Evolutionary conservation across 1,284 basidiomycete genomes (phyloP).

Genomic region (Moesziomyces sp.): DNA sequence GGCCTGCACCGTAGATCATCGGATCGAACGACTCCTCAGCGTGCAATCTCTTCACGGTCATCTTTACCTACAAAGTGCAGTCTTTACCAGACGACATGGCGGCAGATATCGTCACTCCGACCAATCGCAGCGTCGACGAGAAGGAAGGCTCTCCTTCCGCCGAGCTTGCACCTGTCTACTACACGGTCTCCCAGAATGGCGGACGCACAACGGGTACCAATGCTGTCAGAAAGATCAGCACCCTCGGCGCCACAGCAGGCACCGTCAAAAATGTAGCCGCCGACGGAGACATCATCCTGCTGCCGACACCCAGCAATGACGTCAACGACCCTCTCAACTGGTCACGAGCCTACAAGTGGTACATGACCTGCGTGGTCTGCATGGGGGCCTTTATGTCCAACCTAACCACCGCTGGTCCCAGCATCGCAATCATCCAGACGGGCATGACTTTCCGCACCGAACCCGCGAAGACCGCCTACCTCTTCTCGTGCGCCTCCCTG

Average conservation of each 20-base stretch:
- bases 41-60: no score
- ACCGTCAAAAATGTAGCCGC: conserved; percentile 12
- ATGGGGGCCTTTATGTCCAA: conserved; percentile 14
- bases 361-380: conserved; percentile 22
- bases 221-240: conserved; percentile 8
- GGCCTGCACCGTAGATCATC: no score
- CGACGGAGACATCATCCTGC: conserved; percentile 17
- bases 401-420: conserved; percentile 19
- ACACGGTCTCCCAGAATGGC: not conserved
- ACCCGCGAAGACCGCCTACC: conserved; percentile 21
- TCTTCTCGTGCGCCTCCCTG: conserved; percentile 11
- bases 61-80: no score
- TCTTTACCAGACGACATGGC: no score
- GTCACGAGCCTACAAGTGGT: conserved; percentile 36
- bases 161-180: conserved; percentile 3
- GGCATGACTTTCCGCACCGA: conserved; percentile 5
- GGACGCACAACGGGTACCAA: not conserved
- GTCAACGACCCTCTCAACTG: conserved; percentile 28
- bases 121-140: conserved; percentile 1
- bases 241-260: conserved; percentile 16
- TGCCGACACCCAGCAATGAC: conserved; percentile 28
- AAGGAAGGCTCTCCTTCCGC: not conserved
- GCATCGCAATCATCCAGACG: conserved; percentile 21
- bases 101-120: no score
- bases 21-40: no score